A percentile compares a stretch with the other conserved stretches of the same genome.
Evolutionary conservation across 2,329 filamentous ascomycete genomes (phyloP).

Genomic region (Lachnellula hyalina): DNA sequence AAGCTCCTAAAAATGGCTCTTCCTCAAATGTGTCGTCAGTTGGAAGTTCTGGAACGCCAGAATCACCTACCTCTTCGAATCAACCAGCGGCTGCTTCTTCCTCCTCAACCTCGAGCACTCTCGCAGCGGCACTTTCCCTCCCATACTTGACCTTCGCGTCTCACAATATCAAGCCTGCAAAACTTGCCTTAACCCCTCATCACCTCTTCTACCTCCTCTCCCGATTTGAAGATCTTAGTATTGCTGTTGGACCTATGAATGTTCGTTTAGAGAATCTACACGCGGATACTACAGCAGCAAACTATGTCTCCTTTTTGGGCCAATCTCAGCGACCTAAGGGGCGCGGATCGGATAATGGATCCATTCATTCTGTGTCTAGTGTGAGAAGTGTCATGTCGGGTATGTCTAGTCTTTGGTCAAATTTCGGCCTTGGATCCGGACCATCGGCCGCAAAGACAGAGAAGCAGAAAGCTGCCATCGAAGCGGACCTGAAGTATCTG

Average conservation of each 20-base stretch:
- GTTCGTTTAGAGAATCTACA: constrained; percentile 92
- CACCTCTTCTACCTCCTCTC: constrained; percentile 96
- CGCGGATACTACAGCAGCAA: constrained; percentile 76
- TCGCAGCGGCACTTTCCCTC: constrained; percentile 82
- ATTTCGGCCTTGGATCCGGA: constrained; percentile 74
- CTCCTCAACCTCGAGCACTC: constrained; percentile 64
- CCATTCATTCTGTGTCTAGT: constrained; percentile 92
- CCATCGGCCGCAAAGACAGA: constrained; percentile 79
- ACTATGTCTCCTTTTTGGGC: constrained; percentile 93
- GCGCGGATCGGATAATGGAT: constrained; percentile 76
- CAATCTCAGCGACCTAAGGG: constrained; percentile 77
- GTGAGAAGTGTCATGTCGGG: constrained; percentile 96
- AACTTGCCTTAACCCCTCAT: constrained; percentile 88
- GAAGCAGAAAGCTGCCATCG: constrained; percentile 78
- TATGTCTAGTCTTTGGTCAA: constrained; percentile 91
- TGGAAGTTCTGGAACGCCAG: constrained; percentile 34
- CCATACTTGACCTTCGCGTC: constrained; percentile 81
- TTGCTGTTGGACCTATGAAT: constrained; percentile 92
- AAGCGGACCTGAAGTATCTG: constrained; percentile 87
- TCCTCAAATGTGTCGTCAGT: constrained; percentile 59
- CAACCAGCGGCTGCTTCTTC: constrained; percentile 55
- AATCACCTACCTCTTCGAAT: constrained; percentile 46
- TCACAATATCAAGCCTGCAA: constrained; percentile 79
- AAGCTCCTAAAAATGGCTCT: constrained; percentile 61
- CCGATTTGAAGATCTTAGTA: constrained; percentile 86